Percentiles rank a stretch among this genome's conserved stretches.
phyloP scores from a whole-genome alignment of 1,139 yeast genomes.

The Kazachstania sp. region DNA sequence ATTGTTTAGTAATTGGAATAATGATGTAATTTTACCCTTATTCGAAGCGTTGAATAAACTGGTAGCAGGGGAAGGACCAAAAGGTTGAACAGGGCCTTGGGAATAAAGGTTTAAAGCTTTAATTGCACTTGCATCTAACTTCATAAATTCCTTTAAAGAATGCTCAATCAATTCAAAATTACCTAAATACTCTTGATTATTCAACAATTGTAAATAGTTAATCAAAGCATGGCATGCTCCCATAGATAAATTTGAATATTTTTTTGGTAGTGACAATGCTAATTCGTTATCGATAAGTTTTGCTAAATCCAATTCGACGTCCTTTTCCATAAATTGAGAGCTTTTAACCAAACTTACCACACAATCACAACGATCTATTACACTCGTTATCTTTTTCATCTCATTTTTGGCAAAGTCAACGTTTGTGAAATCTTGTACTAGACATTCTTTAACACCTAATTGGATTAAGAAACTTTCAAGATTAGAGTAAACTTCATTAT shows the following conservation, averaged over 20 bases:
- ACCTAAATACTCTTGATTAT: constrained; percentile 48
- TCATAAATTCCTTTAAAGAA: constrained; percentile 70
- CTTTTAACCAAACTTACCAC: constrained; percentile 55
- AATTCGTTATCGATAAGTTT: constrained; percentile 50
- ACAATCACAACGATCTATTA: constrained; percentile 67
- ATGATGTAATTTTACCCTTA: constrained; percentile 47
- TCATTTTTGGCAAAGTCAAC: constrained; percentile 36
- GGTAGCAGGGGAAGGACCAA: constrained; percentile 18
- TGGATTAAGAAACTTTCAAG: constrained; percentile 80
- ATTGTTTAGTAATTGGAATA: constrained; percentile 75
- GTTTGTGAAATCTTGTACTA: constrained; percentile 45
- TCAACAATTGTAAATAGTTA: constrained; percentile 51
- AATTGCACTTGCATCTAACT: constrained; percentile 82
- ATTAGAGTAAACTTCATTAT: constrained; percentile 79
- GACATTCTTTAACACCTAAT: constrained; percentile 77
- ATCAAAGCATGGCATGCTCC: constrained; percentile 31
- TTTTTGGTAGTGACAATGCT: constrained; percentile 50
- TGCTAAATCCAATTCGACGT: constrained; percentile 65
- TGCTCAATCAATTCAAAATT: constrained; percentile 51
- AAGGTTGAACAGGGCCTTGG: constrained; percentile 16
- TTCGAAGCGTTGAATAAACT: constrained; percentile 31
- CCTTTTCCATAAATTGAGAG: constrained; percentile 47
- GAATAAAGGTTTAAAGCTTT: constrained; percentile 85
- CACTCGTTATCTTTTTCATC: constrained; percentile 46
- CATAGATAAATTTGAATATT: constrained; percentile 32